phyloP scores from a whole-genome alignment of 2,329 filamentous ascomycete genomes.

The Talaromyces marneffei region DNA sequence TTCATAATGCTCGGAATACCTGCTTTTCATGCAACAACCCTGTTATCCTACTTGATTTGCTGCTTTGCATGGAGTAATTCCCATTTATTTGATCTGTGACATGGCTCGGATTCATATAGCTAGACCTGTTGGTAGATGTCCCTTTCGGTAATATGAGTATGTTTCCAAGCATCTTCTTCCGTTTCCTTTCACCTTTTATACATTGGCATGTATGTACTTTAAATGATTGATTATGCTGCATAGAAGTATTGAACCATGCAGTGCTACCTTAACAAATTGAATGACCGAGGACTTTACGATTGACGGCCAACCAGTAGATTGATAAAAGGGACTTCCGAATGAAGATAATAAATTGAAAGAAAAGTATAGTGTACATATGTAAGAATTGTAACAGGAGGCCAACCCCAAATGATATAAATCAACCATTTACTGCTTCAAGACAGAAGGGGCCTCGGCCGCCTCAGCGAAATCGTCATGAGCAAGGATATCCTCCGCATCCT shows the following conservation, averaged over 20 bases:
- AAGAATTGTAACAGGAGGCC: conserved; percentile 12
- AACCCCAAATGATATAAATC: not conserved
- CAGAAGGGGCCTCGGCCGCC: not conserved
- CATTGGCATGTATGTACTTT: conserved; percentile 10
- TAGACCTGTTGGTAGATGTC: not conserved
- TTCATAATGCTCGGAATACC: not conserved
- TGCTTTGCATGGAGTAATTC: not conserved
- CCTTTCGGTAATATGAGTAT: not conserved
- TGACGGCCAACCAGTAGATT: not conserved
- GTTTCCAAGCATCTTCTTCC: not conserved
- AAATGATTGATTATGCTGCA: conserved; percentile 2
- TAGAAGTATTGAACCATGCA: not conserved
- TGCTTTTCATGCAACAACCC: not conserved
- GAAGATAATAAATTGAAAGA: not conserved
- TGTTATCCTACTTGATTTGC: not conserved
- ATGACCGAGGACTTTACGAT: not conserved
- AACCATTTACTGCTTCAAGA: not conserved
- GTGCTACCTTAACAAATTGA: conserved; percentile 1
- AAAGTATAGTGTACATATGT: conserved; percentile 14
- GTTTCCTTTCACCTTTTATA: not conserved
- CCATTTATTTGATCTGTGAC: not conserved
- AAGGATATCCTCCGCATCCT: conserved; percentile 19
- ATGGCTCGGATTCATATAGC: not conserved
- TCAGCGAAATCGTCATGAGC: conserved; percentile 19
- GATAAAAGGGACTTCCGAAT: too few species aligned